A percentile compares a stretch with the other conserved stretches of the same genome.
Evolutionary conservation across 305 asterid species (phyloP).

Genomic region (Fraxinus sp.): DNA sequence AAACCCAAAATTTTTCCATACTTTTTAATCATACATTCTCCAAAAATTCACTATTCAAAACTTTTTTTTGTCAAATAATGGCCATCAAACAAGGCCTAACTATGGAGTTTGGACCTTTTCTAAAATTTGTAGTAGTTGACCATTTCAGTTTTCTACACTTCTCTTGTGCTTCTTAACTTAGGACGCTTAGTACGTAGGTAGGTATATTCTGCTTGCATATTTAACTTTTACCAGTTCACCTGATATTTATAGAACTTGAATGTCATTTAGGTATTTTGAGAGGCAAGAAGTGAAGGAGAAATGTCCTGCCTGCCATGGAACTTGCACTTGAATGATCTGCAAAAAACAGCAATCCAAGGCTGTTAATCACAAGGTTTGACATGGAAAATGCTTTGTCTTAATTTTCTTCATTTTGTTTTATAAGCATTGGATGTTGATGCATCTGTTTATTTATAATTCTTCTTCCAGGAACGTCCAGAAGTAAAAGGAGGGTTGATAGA

Average conservation of each 20-base stretch:
- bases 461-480: slow-evolving; percentile 59
- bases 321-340: slow-evolving; percentile 81
- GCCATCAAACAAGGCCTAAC: not conserved
- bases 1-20: too few relatives aligned
- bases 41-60: not conserved
- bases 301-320: slow-evolving; percentile 81
- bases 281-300: slow-evolving; percentile 66
- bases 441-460: slow-evolving; percentile 24
- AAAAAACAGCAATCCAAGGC: slow-evolving; percentile 42
- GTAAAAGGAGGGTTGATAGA: slow-evolving; percentile 53
- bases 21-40: not conserved
- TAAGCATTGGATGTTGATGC: slow-evolving; percentile 25
- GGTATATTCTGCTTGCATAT: not conserved
- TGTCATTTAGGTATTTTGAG: slow-evolving; percentile 52
- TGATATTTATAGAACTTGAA: slow-evolving; percentile 24
- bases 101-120: not conserved
- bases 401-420: slow-evolving; percentile 3
- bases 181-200: not conserved
- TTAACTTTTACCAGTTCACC: not conserved
- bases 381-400: slow-evolving; percentile 18
- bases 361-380: slow-evolving; percentile 60
- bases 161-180: not conserved
- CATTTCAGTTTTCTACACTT: not conserved
- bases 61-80: not conserved
- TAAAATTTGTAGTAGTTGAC: not conserved